Base-by-base conservation (phyloP, 2,329 filamentous ascomycete genomes). In the Basipetospora chlamydospora region DNA sequence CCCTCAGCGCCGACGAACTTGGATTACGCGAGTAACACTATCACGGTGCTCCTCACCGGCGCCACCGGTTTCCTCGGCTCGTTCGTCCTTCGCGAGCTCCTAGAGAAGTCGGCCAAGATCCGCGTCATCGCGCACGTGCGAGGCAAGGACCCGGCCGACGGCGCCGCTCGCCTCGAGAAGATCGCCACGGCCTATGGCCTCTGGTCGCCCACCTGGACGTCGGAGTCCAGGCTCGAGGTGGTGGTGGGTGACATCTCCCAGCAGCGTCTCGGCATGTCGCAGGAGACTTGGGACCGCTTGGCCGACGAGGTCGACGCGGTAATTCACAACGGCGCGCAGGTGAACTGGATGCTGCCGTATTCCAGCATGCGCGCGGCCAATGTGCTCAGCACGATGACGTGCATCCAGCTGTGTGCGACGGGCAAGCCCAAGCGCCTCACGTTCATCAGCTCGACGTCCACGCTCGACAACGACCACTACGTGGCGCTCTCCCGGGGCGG, bases 51-150 rank as follows among this genome's bases (percentile, higher is more conserved):
- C 55, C 60, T 95, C 5, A 95, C 87, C 3, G 86, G 88, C 29
- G 85, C 83, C 4, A 95, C 85, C 17, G 85, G 85, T 6, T 95
- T 95, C 63, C 58, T 95, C 15, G 87, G 87, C 20, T 71, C 82
- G 0, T 92, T 86, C 49, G 63, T 95, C 9, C 61, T 92, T 22
- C 70, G 70, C 38, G 83, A 93, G 38, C 57, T 94, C 1, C 65
- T 95, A 2, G 69, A 70, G 26, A 66, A 79, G 17, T 60, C 61
- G 13, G 26, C 26, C 26, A 20, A 32, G 17, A 56, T 60, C 13
- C 77, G 70, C 44, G 66, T 93, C 8, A 74, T 93, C 39, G 76
- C 78, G 1, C 77, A 87, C 39, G 79, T 93, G 4, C 78, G 86
- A 35, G 75, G 75, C 26, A 76, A 78, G 52, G 72, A 73, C 40